Evolutionary conservation across 2,329 filamentous ascomycete genomes (phyloP), one percentile per base, ranked within the genome.

Genomic region (Exophiala viscosa): DNA sequence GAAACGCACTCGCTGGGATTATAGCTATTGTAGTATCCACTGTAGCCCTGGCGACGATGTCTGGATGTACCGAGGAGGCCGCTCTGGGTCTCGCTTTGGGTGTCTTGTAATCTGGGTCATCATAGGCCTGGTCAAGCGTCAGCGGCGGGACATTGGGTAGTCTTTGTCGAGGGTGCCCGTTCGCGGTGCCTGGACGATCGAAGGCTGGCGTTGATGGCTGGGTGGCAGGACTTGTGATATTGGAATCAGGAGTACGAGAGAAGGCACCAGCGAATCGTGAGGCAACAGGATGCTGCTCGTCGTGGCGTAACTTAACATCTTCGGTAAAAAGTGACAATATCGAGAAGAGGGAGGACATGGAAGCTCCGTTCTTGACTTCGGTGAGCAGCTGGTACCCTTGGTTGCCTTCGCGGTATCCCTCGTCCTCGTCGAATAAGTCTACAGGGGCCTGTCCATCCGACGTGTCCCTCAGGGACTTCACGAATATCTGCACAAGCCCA

Each of bases 21-120:
- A 99, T 95, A 5, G 93, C 93, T 70, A 99, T 96, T 0, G 95
- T 99, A 0, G 93, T 99, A 67, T 99, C 95, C 18, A 95, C 87
- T 13, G 90, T 95, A 5, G 93, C 93, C 60, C 93, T 82, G n/a
- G 92, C 93, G 59, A 99, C 90, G 57, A 99, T 93, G 65, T 99
- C 93, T 9, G 93, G 93, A 70, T 99, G 93, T 0, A 89, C 90
- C 11, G 93, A 97, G 35, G 68, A 52, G 39, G 59, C 53, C 58
- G 61, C 54, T 33, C 31, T 55, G 31, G 57, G 52, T 17, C 59
- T 64, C 48, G 54, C 14, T 56, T 59, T 33, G 50, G 61, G 10
- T 2, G n/a, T 51, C 50, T 44, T 63, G 33, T 66, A 55, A 43
- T 64, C 45, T 62, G 65, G 45, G 67, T 64, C 63, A n/a, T 58